A percentile compares a stretch with the other conserved stretches of the same genome.
Evolutionary conservation across 2,329 filamentous ascomycete species (phyloP).

Genomic region (Verticillium nubilum): DNA sequence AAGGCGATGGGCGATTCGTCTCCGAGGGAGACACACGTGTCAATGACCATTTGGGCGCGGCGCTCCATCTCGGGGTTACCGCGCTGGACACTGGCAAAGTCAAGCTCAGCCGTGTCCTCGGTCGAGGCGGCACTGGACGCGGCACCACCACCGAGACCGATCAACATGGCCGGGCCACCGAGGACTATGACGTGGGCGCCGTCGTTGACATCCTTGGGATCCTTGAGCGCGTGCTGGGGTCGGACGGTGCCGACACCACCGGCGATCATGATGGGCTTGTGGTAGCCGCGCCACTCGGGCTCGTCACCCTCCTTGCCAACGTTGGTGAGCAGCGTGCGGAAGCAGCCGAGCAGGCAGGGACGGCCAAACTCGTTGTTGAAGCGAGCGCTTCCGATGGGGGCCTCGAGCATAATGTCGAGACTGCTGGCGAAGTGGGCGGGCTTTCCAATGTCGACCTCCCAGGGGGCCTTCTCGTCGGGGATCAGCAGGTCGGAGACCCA

Average conservation of each 20-base stretch:
- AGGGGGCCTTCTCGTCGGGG: conserved; percentile 74
- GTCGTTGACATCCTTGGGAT: conserved; percentile 69
- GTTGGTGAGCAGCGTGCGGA: conserved; percentile 78
- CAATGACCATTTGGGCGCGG: conserved; percentile 96
- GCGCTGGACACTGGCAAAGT: conserved; percentile 95
- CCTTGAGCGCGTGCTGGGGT: conserved; percentile 86
- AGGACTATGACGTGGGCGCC: conserved; percentile 92
- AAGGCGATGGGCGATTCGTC: conserved; percentile 85
- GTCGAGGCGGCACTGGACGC: conserved; percentile 87
- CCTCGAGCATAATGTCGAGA: conserved; percentile 96
- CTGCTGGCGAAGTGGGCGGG: conserved; percentile 90
- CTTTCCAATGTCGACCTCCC: conserved; percentile 87
- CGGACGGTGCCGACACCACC: conserved; percentile 90
- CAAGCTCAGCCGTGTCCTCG: conserved; percentile 84
- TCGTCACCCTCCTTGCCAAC: conserved; percentile 45
- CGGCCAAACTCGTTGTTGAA: conserved; percentile 99
- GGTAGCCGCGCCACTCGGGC: conserved; percentile 79
- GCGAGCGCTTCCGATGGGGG: conserved; percentile 86
- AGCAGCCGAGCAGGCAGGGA: conserved; percentile 82
- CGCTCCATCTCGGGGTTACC: conserved; percentile 96
- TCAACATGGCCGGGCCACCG: conserved; percentile 94
- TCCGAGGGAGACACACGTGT: conserved; percentile 82
- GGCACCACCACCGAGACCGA: conserved; percentile 90
- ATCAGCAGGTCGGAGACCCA: conserved; percentile 93
- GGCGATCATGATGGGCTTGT: conserved; percentile 98